Conservation (phyloP, 1,284 basidiomycete species). For the Trichosporon asahii region DNA sequence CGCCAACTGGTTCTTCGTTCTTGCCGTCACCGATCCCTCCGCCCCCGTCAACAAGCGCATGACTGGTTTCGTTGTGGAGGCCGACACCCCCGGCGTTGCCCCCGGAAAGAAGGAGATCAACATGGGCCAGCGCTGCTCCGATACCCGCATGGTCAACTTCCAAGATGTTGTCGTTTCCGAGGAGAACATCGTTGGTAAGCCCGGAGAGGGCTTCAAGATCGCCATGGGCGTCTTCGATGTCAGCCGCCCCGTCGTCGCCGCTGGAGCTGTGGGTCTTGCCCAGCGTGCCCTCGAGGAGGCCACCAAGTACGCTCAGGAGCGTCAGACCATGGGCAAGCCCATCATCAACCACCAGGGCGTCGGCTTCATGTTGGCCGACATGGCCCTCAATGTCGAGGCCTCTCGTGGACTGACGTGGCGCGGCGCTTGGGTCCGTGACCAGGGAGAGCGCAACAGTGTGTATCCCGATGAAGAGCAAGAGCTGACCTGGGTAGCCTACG, state of each 20-base stretch:
- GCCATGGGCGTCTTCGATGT: conserved; percentile 59
- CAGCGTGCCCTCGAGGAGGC: conserved; percentile 58
- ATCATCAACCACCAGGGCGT: conserved; percentile 60
- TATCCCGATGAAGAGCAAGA: neutral
- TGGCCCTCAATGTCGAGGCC: conserved; percentile 57
- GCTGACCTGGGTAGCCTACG: conserved; percentile 50
- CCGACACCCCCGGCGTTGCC: conserved; percentile 54
- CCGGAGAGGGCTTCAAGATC: conserved; percentile 58
- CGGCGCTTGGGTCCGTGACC: conserved; percentile 56
- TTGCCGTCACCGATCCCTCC: conserved; percentile 56
- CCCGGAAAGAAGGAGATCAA: conserved; percentile 59
- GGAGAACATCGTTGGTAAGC: conserved; percentile 56
- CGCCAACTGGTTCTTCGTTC: conserved; percentile 57
- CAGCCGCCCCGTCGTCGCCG: conserved; percentile 55
- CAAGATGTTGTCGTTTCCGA: conserved; percentile 56
- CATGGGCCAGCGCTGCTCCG: conserved; percentile 60
- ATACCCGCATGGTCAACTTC: conserved; percentile 59
- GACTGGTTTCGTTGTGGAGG: conserved; percentile 60
- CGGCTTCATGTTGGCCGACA: conserved; percentile 59
- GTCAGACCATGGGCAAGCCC: conserved; percentile 58
- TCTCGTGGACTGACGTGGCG: conserved; percentile 56
- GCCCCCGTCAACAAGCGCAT: conserved; percentile 55
- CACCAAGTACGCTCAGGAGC: conserved; percentile 57
- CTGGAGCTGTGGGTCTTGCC: conserved; percentile 57
- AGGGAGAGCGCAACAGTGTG: conserved; percentile 54